These are phyloP conservation scores for Saccharata proteae DNA, from an alignment of 2,329 filamentous ascomycete species.

Conservation along the genomic window DNA sequence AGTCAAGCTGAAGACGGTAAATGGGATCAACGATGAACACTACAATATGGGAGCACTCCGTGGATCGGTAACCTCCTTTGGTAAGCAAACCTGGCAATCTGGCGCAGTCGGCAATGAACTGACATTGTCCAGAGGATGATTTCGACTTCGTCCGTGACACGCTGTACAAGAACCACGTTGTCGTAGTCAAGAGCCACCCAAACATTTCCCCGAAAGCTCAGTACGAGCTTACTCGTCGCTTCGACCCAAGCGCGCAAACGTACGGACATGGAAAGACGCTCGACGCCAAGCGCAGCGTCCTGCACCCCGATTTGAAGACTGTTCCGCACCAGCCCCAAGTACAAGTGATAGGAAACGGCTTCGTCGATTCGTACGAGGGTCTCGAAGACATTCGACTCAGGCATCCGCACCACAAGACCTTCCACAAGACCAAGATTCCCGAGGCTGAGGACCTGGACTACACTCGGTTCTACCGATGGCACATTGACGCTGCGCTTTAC, in stretches of 20 bases:
- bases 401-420: constrained; percentile 68
- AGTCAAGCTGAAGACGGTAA: constrained; percentile 16
- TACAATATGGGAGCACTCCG: constrained; percentile 43
- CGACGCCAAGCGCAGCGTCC: constrained; percentile 51
- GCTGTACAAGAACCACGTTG: constrained; percentile 54
- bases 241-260: constrained; percentile 52
- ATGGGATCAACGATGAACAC: constrained; percentile 11
- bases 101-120: no score
- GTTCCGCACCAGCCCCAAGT: constrained; percentile 70
- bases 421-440: constrained; percentile 55
- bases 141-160: constrained; percentile 52
- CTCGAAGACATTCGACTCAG: constrained; percentile 54
- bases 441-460: constrained; percentile 45
- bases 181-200: constrained; percentile 58
- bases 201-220: constrained; percentile 57
- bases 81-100: no score
- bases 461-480: constrained; percentile 62
- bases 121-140: constrained; percentile 47
- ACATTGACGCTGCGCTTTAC: constrained; percentile 69
- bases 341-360: constrained; percentile 69
- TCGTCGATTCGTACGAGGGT: constrained; percentile 57
- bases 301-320: constrained; percentile 71
- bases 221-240: constrained; percentile 60
- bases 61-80: constrained; percentile 47
- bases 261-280: constrained; percentile 71